These are phyloP conservation scores for Lactifluus piperatus DNA, from an alignment of 768 basidiomycete species.

Conservation along the genomic window DNA sequence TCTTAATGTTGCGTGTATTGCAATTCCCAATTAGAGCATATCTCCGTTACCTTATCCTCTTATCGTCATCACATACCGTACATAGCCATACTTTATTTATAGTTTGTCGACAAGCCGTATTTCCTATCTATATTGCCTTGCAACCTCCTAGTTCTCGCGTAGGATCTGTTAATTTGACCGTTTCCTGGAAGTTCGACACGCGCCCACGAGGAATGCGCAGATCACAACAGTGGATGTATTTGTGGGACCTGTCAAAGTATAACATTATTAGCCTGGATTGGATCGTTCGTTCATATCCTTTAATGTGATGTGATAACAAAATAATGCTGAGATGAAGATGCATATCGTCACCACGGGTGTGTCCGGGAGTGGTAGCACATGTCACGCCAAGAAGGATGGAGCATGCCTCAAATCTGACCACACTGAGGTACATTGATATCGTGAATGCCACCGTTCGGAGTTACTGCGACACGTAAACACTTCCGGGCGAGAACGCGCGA, in stretches of 20 bases:
- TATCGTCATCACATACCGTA: neutral
- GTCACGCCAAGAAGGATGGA: neutral
- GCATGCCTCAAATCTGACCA: neutral
- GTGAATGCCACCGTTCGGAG: neutral
- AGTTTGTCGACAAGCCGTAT: neutral
- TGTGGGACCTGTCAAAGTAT: neutral
- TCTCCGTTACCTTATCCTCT: neutral
- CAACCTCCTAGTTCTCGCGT: neutral
- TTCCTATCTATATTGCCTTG: neutral
- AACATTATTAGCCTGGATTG: neutral
- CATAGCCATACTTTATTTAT: neutral
- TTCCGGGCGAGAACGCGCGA: neutral
- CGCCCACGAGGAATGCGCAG: neutral
- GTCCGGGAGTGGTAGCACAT: neutral
- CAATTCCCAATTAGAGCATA: constrained; percentile 9
- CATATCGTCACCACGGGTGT: constrained; percentile 1
- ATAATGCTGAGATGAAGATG: neutral
- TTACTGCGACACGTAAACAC: neutral
- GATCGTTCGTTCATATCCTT: neutral
- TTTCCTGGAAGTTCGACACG: neutral
- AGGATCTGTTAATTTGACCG: constrained; percentile 3
- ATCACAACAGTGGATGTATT: neutral
- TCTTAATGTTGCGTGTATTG: neutral
- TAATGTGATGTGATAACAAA: neutral
- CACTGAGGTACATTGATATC: neutral